Evolutionary conservation across 768 basidiomycete species (phyloP), one percentile per base, ranked within the genome.

Genomic region (Peribolospora kevripleyi): DNA sequence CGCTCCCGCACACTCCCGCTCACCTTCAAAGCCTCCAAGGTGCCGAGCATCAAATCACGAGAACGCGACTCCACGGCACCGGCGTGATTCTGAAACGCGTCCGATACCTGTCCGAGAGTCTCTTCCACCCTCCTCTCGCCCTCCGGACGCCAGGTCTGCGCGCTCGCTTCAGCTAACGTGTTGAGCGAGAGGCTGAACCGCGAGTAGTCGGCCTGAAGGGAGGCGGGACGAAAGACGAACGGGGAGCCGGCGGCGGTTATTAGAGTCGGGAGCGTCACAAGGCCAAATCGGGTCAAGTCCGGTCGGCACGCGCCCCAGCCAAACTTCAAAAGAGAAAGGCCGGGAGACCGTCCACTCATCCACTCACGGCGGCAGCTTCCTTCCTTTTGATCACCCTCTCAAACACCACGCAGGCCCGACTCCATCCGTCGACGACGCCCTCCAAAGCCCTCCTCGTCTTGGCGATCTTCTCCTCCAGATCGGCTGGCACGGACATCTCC

Each of bases 401-500:
- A 36, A 81, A 76, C 55, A 90, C 74, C 57, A 84, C 70, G 66
- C 85, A 87, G 64, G 93, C 79, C 63, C 82, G 80, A 64, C 87
- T 82, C 84, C 88, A 91, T 57, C 84, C 82, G 59, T 85, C 84
- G 56, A 91, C 82, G 45, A 90, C 70, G 3, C 76, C 73, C 50
- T 11, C 59, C 77, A 51, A 42, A 4, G 13, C 39, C 43, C 13
- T 42, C 7, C 46, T 66, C 25, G 69, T 86, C 84, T 75, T 80
- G 79, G 3, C 78, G 80, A 5, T 76, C 51, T 7, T 45, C 53
- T 91, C 86, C 58, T 88, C 84, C 5, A 93, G 72, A 67, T 95
- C 87, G 56, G 82, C 80, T 3, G 88, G 88, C 52, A 93, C 86
- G n/a, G 77, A 72, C 84, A 91, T 90, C 68, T 95, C 90, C 64